Evolutionary conservation across 305 asterid species (phyloP), one percentile per base, ranked within the genome.

Genomic region (Withania somnifera): DNA sequence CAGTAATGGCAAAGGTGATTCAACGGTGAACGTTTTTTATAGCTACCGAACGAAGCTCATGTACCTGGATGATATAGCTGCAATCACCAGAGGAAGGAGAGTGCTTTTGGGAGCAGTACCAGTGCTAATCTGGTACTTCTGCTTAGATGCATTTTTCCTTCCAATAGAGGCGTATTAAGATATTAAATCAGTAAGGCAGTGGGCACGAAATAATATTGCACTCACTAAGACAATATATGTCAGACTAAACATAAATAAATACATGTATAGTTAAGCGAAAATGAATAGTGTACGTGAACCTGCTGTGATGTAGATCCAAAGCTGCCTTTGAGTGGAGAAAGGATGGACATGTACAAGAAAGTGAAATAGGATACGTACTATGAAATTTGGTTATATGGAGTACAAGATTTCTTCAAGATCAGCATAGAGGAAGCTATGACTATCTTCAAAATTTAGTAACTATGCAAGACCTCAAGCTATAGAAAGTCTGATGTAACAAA

Each of bases 1-100:
- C 14, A 30, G 50, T 17, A 63, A 82, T 24, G 63, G 67, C 24
- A 71, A 78, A 54, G 80, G 36, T 69, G 60, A 50, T 40, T 51
- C 82, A 10, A 54, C 83, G 8, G 38, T 84, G 86, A 75, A 14
- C 30, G 73, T 60, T 60, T 34, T 81, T 52, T 79, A 82, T 38
- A 83, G 45, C 85, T 82, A 83, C 42, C n/a, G 11, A 56, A 56
- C 8, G 81, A 89, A 88, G 80, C 36, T 86, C 76, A 83, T 66
- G 81, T 57, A 45, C 81, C 56, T 50, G 86, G 67, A 79, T 86
- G 77, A 40, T 67, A 50, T 80, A 57, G 54, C 80, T 24, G 38
- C 67, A 61, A 24, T 38, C 19, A 58, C 87, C 20, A 71, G 30
- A 56, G 60, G 81, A 66, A 57, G 71, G 61, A 80, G 76, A 71